Evolutionary conservation across 352 stramenopile genomes (phyloP).

Genomic region (Halophytophthora batemanensis): DNA sequence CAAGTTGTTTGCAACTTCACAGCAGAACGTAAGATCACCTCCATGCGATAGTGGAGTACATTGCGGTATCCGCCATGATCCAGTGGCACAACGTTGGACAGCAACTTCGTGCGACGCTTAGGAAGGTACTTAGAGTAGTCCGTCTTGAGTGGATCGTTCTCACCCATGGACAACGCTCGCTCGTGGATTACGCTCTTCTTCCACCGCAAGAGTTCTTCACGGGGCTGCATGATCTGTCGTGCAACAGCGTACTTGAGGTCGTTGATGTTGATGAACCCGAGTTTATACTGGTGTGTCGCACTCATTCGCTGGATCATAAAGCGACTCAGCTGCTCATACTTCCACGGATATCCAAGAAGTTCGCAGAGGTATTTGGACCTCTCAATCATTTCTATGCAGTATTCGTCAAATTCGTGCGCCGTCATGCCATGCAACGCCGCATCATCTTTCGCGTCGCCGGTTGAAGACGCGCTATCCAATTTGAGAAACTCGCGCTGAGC

Average conservation of each 20-base stretch:
- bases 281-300: constrained; percentile 79
- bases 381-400: constrained; percentile 48
- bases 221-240: constrained; percentile 40
- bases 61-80: constrained; percentile 89
- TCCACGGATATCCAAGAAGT: constrained; percentile 65
- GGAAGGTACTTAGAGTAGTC: constrained; percentile 92
- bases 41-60: constrained; percentile 70
- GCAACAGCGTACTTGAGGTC: constrained; percentile 86
- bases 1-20: constrained; percentile 84
- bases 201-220: constrained; percentile 55
- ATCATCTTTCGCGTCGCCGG: constrained; percentile 4
- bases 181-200: constrained; percentile 85
- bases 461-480: constrained; percentile 26
- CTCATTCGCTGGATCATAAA: constrained; percentile 87
- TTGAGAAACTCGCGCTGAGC: constrained; percentile 68
- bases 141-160: constrained; percentile 90
- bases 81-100: constrained; percentile 87
- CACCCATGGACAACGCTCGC: constrained; percentile 84
- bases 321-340: constrained; percentile 74
- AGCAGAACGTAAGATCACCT: constrained; percentile 63
- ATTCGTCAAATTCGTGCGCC: constrained; percentile 67
- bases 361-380: constrained; percentile 68
- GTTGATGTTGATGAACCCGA: constrained; percentile 85
- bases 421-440: constrained; percentile 56
- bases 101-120: constrained; percentile 54